Evolutionary conservation across 225 moss, liverwort and hornwort species (phyloP).

Genomic region (Polytrichum commune): DNA sequence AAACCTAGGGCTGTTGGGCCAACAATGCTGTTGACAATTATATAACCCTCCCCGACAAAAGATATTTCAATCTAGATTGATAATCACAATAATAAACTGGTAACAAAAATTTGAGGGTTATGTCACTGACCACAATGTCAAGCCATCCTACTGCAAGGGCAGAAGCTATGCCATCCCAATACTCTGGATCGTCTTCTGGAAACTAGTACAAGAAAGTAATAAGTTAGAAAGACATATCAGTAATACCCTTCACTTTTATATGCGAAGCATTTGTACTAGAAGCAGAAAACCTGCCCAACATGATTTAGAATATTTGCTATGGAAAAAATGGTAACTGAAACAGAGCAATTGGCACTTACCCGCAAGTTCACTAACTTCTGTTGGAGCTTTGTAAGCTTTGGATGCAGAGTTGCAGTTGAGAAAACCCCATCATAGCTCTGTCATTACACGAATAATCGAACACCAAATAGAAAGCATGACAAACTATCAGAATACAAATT

Average conservation of each 20-base stretch:
- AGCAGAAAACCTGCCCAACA: too few relatives aligned
- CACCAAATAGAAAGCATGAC: background rate
- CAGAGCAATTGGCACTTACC: constrained; percentile 20
- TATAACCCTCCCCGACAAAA: too few relatives aligned
- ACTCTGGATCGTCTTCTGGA: constrained; percentile 85
- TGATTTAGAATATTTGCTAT: background rate
- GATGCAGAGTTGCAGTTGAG: constrained; percentile 40
- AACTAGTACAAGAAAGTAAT: constrained; percentile 48
- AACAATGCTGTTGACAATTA: too few relatives aligned
- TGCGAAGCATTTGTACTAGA: too few relatives aligned
- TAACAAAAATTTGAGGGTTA: background rate
- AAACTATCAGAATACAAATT: too few relatives aligned
- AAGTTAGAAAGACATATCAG: background rate
- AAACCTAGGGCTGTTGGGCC: too few relatives aligned
- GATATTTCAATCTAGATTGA: too few relatives aligned
- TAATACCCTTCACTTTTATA: too few relatives aligned
- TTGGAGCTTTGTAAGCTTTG: constrained; percentile 54
- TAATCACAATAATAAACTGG: too few relatives aligned
- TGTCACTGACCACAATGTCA: constrained; percentile 79
- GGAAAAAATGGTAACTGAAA: background rate
- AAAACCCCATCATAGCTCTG: constrained; percentile 63
- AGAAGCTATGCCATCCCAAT: constrained; percentile 89
- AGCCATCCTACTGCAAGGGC: constrained; percentile 99
- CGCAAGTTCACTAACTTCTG: constrained; percentile 52
- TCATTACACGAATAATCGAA: background rate